These are phyloP conservation scores for Sordariomycetes sp. DNA, from an alignment of 2,329 filamentous ascomycete genomes.

Conservation along the genomic window DNA sequence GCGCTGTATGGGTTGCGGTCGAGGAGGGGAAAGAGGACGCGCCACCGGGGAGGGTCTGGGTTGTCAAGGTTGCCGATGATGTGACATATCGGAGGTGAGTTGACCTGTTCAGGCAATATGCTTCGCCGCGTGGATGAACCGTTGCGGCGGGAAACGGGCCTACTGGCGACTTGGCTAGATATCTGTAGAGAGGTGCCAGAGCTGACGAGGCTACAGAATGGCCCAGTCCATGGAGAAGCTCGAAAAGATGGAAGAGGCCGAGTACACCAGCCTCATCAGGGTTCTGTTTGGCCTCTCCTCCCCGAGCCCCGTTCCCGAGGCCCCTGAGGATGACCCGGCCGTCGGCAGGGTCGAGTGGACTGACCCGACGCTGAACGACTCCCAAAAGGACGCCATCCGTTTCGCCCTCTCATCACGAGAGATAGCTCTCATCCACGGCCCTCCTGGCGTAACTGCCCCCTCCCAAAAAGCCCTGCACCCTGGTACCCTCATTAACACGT, in stretches of 20 bases:
- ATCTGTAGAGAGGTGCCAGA: neutral
- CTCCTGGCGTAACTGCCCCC: constrained; percentile 53
- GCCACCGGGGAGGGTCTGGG: constrained; percentile 43
- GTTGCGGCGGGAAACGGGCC: neutral
- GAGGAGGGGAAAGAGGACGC: constrained; percentile 50
- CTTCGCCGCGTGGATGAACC: neutral
- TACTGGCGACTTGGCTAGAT: neutral
- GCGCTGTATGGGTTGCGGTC: constrained; percentile 54
- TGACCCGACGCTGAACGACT: constrained; percentile 51
- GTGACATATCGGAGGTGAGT: constrained; percentile 49
- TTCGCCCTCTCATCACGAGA: constrained; percentile 78
- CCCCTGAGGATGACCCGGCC: constrained; percentile 30
- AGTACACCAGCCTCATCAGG: constrained; percentile 49
- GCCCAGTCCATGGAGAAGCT: constrained; percentile 50
- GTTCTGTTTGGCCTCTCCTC: constrained; percentile 51
- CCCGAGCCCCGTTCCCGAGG: constrained; percentile 33
- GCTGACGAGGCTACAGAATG: constrained; percentile 36
- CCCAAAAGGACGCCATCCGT: constrained; percentile 58
- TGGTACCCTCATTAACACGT: constrained; percentile 1
- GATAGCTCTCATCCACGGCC: constrained; percentile 85
- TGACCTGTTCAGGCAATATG: neutral
- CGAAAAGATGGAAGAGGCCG: constrained; percentile 43
- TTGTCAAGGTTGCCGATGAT: constrained; percentile 58
- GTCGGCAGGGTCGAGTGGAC: constrained; percentile 44
- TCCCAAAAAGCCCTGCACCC: neutral